Conservation (phyloP, 805 yeast species). For the Pichia deserticola region DNA sequence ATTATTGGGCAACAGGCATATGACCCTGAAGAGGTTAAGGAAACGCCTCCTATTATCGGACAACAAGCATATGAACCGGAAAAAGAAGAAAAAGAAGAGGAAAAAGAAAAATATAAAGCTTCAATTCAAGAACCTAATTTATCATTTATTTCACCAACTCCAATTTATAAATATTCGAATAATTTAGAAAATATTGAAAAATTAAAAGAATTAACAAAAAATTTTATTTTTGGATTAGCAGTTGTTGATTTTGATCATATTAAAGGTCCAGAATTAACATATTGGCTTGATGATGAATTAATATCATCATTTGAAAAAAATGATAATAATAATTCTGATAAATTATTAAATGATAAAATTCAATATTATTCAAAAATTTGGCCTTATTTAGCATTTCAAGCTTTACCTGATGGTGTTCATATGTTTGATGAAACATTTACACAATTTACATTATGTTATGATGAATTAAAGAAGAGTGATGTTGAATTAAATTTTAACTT, state of each 20-base stretch:
- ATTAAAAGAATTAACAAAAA: conserved; percentile 3
- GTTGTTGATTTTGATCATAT: conserved; percentile 88
- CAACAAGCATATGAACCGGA: not conserved
- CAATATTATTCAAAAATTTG: conserved; percentile 42
- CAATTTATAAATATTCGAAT: conserved; percentile 7
- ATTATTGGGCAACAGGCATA: too few relatives aligned
- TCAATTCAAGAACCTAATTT: not conserved
- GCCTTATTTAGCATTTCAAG: conserved; percentile 89
- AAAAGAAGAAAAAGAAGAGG: not conserved
- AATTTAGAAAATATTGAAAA: conserved; percentile 1
- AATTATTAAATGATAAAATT: conserved; percentile 22
- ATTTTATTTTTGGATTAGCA: conserved; percentile 69
- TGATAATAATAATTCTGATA: not conserved
- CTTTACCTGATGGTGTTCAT: conserved; percentile 94
- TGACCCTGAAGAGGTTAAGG: not conserved
- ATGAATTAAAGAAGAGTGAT: conserved; percentile 40
- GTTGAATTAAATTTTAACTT: conserved; percentile 35
- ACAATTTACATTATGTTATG: conserved; percentile 76
- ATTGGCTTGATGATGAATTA: conserved; percentile 53
- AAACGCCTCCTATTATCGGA: not conserved
- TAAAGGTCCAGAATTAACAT: conserved; percentile 93
- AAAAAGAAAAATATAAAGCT: not conserved
- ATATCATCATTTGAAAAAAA: not conserved
- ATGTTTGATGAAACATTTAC: conserved; percentile 89
- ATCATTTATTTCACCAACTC: not conserved